Percentiles rank a stretch among this genome's conserved stretches.
These are phyloP conservation scores for Mycosphaerella sp. DNA, from an alignment of 2,329 filamentous ascomycete genomes.

Conservation along the genomic window DNA sequence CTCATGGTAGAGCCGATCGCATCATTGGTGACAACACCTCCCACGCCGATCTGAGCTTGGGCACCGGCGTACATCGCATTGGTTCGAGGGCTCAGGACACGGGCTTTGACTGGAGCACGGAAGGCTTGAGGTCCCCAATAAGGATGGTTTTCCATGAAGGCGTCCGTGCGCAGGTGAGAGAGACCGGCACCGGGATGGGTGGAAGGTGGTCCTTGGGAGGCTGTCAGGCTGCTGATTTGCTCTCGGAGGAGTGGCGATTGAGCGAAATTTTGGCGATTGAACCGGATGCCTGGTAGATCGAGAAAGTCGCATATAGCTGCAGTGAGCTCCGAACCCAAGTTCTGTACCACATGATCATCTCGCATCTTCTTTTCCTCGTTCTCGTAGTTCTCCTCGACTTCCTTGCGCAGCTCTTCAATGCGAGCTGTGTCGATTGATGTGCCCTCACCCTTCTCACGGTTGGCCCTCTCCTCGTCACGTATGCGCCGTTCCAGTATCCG, in stretches of 20 bases:
- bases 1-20: slow-evolving; percentile 5
- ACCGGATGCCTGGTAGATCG: slow-evolving; percentile 38
- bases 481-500: slow-evolving; percentile 22
- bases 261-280: slow-evolving; percentile 5
- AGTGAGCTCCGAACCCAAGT: slow-evolving; percentile 47
- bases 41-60: slow-evolving; percentile 39
- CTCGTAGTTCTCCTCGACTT: slow-evolving; percentile 27
- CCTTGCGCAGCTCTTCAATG: slow-evolving; percentile 12
- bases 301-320: slow-evolving; percentile 50
- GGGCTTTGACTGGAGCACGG: slow-evolving; percentile 49
- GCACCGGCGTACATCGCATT: slow-evolving; percentile 31
- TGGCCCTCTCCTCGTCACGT: slow-evolving; percentile 17
- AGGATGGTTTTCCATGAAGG: slow-evolving; percentile 54
- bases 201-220: slow-evolving; percentile 46
- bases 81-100: slow-evolving; percentile 48
- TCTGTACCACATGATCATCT: slow-evolving; percentile 43
- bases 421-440: slow-evolving; percentile 11
- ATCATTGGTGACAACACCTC: slow-evolving; percentile 37
- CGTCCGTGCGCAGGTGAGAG: slow-evolving; percentile 52
- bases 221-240: slow-evolving; percentile 20
- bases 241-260: slow-evolving; percentile 10
- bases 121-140: slow-evolving; percentile 52
- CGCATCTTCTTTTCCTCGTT: slow-evolving; percentile 35
- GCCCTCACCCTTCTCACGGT: slow-evolving; percentile 16
- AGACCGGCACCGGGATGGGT: slow-evolving; percentile 62